These are phyloP conservation scores for Colletotrichum sp. DNA, from an alignment of 2,329 filamentous ascomycete species.

Conservation along the genomic window DNA sequence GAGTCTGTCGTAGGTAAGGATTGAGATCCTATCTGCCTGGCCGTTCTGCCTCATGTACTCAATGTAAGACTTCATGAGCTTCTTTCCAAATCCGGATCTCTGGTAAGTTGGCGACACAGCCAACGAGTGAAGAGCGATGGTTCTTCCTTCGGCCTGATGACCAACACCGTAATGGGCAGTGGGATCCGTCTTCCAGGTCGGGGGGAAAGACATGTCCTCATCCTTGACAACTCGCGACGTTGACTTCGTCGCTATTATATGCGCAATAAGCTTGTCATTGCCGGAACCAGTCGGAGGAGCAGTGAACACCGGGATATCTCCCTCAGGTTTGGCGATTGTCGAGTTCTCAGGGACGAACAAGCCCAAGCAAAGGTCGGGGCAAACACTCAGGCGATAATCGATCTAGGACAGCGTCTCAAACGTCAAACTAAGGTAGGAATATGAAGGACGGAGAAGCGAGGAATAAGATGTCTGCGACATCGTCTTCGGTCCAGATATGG, in stretches of 20 bases:
- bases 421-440: background rate
- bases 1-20: slow-evolving; percentile 33
- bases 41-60: slow-evolving; percentile 22
- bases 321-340: background rate
- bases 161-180: slow-evolving; percentile 22
- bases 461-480: background rate
- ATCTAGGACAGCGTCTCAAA: slow-evolving; percentile 26
- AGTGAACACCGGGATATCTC: slow-evolving; percentile 12
- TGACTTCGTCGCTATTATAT: slow-evolving; percentile 32
- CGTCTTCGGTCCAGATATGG: background rate
- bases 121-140: slow-evolving; percentile 32
- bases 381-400: slow-evolving; percentile 31
- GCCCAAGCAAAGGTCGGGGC: slow-evolving; percentile 31
- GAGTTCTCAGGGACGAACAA: slow-evolving; percentile 24
- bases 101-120: slow-evolving; percentile 30
- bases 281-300: background rate
- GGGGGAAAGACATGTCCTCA: slow-evolving; percentile 30
- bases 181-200: slow-evolving; percentile 26
- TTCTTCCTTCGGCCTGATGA: slow-evolving; percentile 27
- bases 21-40: slow-evolving; percentile 29
- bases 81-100: slow-evolving; percentile 29
- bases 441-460: background rate
- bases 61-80: slow-evolving; percentile 27
- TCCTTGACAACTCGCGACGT: slow-evolving; percentile 25
- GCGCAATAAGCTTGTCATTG: slow-evolving; percentile 27